Base-by-base conservation (phyloP, 257 asterid species). In the Eustoma russellianum region DNA sequence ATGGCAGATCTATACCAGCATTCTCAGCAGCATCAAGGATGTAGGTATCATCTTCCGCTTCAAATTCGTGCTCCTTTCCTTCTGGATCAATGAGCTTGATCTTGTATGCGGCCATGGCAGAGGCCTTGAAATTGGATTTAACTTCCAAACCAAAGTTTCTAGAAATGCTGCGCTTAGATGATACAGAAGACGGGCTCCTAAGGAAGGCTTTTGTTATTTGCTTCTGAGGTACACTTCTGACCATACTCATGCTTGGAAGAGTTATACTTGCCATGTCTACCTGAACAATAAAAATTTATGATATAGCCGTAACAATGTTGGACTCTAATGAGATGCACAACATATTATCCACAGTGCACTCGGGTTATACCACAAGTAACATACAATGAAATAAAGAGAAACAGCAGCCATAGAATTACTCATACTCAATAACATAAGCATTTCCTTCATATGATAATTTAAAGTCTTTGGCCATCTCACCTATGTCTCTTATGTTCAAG, bases 1-100 rank as follows among this genome's bases (percentile, higher is more conserved):
- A 88, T 0, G 97, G 97, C 43, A 88, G 68, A 1, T 88, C 95
- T 2, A 88, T 8, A 44, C 95, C 97, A 1, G 85, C 91, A 0
- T 33, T 1, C 79, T 85, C 95, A 14, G 93, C 97, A 4, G 91
- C 60, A 70, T 85, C 94, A 11, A 85, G 92, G 60, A 85, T 75
- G 85, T 85, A 85, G 5, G 62, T 11, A 60, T 85, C 88, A 7
- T 78, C 85, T 0, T 79, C 75, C 0, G 89, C 95, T 2, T 85
- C 94, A 19, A 88, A 88, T 69, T 77, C 85, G 0, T 53, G n/a
- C 64, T 71, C 94, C 0, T 0, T 44, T 5, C 91, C 89, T 1
- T 85, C 92, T 0, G 87, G 83, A 17, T 75, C 76, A 10, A 88
- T 56, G 65, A 83, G 60, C 52, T 81, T 83, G 57, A 85, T 83